These are phyloP conservation scores for Microsporum audouinii DNA, from an alignment of 2,329 filamentous ascomycete species.

Conservation along the genomic window DNA sequence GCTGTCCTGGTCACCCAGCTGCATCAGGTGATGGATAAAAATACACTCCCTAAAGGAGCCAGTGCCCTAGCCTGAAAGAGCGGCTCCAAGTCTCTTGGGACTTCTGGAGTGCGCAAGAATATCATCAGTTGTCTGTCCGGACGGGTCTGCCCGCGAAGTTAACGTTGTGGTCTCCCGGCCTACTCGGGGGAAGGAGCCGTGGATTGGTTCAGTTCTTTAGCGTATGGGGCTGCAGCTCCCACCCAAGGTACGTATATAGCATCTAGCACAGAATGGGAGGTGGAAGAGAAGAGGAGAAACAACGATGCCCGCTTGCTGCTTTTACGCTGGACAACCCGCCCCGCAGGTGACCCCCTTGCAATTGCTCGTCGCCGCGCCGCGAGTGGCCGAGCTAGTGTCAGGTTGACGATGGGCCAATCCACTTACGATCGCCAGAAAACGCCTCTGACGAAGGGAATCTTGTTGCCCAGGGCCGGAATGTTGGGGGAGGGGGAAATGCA, in stretches of 20 bases:
- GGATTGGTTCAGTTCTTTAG: neutral
- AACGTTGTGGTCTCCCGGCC: neutral
- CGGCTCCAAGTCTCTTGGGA: neutral
- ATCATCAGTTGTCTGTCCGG: neutral
- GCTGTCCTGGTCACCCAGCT: neutral
- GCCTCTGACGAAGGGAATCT: conserved; percentile 2
- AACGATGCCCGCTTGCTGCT: neutral
- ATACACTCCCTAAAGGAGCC: neutral
- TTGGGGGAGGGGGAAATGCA: neutral
- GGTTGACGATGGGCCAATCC: neutral
- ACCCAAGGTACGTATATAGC: neutral
- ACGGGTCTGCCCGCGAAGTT: neutral
- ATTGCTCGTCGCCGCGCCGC: conserved; percentile 1
- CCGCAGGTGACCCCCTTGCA: conserved; percentile 4
- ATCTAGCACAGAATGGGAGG: neutral
- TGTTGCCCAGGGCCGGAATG: neutral
- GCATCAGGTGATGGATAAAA: conserved; percentile 3
- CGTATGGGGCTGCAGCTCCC: neutral
- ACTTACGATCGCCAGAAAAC: neutral
- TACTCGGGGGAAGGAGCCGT: neutral
- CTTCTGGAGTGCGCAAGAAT: neutral
- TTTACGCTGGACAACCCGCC: neutral
- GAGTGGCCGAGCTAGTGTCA: conserved; percentile 4
- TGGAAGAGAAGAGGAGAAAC: neutral
- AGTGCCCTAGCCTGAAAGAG: conserved; percentile 1